Conservation (phyloP, 164 flowering plant species). For the Cinnamomum micranthum region DNA sequence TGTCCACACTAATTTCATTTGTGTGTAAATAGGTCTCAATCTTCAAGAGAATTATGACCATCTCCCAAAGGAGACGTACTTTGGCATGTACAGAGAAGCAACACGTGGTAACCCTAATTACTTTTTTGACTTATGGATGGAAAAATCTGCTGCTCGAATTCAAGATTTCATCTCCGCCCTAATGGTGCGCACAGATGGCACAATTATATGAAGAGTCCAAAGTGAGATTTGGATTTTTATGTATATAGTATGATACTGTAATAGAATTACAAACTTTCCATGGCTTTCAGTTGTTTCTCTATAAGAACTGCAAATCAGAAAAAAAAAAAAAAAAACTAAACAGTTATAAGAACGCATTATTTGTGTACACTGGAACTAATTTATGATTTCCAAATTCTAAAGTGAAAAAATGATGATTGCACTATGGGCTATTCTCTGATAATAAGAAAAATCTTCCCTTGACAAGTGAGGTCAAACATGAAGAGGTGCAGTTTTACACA, state of each 20-base stretch:
- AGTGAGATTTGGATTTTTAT: conserved; percentile 36
- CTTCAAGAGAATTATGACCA: conserved; percentile 97
- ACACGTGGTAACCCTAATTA: conserved; percentile 95
- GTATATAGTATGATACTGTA: not conserved
- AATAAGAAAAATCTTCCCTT: conserved; percentile 7
- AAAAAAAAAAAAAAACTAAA: not conserved
- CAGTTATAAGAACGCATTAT: not conserved
- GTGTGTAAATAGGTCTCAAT: conserved; percentile 70
- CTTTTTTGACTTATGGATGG: conserved; percentile 98
- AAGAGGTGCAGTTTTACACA: conserved; percentile 93
- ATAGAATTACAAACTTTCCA: not conserved
- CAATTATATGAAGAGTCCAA: conserved; percentile 90
- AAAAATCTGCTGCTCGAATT: conserved; percentile 90
- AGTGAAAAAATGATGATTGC: not conserved
- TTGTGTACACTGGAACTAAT: not conserved
- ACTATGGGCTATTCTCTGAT: not conserved
- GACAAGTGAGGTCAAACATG: conserved; percentile 82
- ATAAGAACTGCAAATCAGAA: too few species aligned
- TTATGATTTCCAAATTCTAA: not conserved
- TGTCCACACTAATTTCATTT: not conserved
- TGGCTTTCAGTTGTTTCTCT: not conserved
- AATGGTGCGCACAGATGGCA: conserved; percentile 99
- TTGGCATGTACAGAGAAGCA: conserved; percentile 79
- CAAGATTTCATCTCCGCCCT: conserved; percentile 97
- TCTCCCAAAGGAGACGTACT: conserved; percentile 84